Evolutionary conservation across 345 rosid species (phyloP), one percentile per base, ranked within the genome.

Genomic region (Salix exigua): DNA sequence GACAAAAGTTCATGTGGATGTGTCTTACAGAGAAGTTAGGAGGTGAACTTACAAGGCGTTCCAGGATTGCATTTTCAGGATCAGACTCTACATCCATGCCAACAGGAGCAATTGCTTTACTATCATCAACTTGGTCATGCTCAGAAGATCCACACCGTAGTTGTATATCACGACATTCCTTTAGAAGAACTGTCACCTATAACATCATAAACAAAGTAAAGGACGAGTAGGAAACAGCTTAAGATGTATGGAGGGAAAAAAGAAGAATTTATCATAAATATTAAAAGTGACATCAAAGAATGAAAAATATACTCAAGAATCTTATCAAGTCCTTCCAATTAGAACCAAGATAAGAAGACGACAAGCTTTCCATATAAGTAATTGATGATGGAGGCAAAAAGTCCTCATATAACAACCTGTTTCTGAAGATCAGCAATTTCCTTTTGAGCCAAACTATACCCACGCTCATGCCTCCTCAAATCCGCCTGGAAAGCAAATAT

Each of bases 121-220:
- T 62, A 66, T 87, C 89, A 80, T 85, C 89, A 73, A 73, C 82
- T 77, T 80, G 66, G 76, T 83, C 90, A 75, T 76, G 79, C 70
- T 78, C 83, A 69, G 79, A 66, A 77, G 90, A 84, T 79, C 98
- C 98, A 88, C 93, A 88, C 7, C 92, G 96, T 50, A 95, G 87
- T 83, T 95, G 99, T 74, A 95, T 87, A 77, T 93, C 97, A 69
- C 97, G 92, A 72, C 99, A 95, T 82, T 95, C 99, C 88, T 93
- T 95, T 55, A 95, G 89, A 65, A 95, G 97, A 77, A 95, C 72
- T 1, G 99, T 90, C 71, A 95, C 96, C 99, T 95, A 83, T 19
- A 81, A 70, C 31, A 70, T 35, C 21, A 65, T 65, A n/a, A 25
- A 7, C 35, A 44, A 11, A 48, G 25, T 35, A 26, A 72, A 66